Evolutionary conservation across 306 rosid genomes (phyloP).

Genomic region (Fragaria nilgerrensis): DNA sequence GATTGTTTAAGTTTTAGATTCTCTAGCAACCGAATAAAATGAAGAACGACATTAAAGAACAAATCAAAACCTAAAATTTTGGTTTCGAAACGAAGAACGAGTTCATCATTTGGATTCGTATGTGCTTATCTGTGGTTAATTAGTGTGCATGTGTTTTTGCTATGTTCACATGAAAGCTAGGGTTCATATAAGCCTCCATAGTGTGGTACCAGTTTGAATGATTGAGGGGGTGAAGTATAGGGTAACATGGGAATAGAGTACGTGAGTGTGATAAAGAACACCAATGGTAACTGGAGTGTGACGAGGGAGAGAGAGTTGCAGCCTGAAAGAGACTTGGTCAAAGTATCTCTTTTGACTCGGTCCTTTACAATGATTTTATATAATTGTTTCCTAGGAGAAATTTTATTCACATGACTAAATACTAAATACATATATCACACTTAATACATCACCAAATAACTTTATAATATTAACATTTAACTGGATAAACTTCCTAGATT

Average conservation of each 20-base stretch:
- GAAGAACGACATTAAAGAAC: neutral
- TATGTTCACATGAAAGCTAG: too few species aligned
- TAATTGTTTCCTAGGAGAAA: neutral
- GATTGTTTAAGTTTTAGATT: too few species aligned
- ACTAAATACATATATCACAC: too few species aligned
- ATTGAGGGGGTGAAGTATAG: neutral
- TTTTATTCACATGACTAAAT: too few species aligned
- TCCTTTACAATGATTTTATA: neutral
- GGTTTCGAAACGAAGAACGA: neutral
- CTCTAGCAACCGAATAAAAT: neutral
- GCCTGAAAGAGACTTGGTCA: conserved; percentile 21
- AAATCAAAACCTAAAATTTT: too few species aligned
- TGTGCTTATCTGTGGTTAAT: neutral
- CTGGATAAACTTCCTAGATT: too few species aligned
- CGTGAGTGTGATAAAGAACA: neutral
- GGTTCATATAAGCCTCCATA: neutral
- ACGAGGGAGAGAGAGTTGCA: too few species aligned
- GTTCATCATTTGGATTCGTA: too few species aligned
- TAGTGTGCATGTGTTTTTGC: neutral
- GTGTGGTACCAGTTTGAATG: neutral
- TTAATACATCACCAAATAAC: too few species aligned
- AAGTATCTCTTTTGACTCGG: conserved; percentile 26
- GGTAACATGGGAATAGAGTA: neutral
- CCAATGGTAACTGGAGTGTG: neutral
- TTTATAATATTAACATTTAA: too few species aligned